These are phyloP conservation scores for Colletotrichum lini DNA, from an alignment of 2,329 filamentous ascomycete species.

Conservation along the genomic window DNA sequence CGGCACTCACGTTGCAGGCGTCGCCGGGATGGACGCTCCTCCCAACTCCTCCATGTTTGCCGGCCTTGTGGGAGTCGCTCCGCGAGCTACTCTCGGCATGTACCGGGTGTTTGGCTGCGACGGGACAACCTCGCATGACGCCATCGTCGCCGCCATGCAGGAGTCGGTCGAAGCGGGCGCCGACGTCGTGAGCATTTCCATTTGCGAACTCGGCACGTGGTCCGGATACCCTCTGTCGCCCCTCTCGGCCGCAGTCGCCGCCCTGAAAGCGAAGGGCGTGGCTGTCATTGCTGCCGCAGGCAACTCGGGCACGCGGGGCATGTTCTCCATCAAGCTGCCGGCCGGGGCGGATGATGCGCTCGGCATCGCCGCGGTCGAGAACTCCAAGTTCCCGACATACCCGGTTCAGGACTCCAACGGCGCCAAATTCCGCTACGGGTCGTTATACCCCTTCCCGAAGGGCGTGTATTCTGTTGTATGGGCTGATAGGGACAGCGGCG, in stretches of 20 bases:
- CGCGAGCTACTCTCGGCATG: slow-evolving; percentile 45
- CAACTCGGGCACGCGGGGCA: slow-evolving; percentile 61
- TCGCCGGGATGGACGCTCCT: slow-evolving; percentile 40
- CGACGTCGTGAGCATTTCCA: slow-evolving; percentile 49
- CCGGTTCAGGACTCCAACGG: slow-evolving; percentile 12
- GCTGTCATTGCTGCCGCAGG: slow-evolving; percentile 67
- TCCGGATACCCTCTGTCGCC: slow-evolving; percentile 23
- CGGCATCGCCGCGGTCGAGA: slow-evolving; percentile 66
- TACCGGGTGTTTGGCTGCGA: slow-evolving; percentile 45
- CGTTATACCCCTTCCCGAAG: slow-evolving; percentile 25
- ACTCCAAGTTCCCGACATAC: slow-evolving; percentile 49
- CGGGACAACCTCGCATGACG: slow-evolving; percentile 41
- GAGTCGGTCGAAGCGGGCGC: slow-evolving; percentile 47
- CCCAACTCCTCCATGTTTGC: slow-evolving; percentile 14
- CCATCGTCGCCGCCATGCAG: slow-evolving; percentile 48
- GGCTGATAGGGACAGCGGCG: not conserved
- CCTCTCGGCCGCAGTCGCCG: slow-evolving; percentile 58
- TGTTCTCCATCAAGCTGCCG: slow-evolving; percentile 65
- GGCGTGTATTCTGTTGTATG: slow-evolving; percentile 29
- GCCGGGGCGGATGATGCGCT: slow-evolving; percentile 62
- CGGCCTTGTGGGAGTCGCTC: slow-evolving; percentile 46
- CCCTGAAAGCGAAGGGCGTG: slow-evolving; percentile 67
- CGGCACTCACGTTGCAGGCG: slow-evolving; percentile 46
- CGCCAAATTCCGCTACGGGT: slow-evolving; percentile 33
- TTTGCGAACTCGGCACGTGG: slow-evolving; percentile 39